Evolutionary conservation across 371 early-diverging fungal species (phyloP), one percentile per base, ranked within the genome.

Genomic region (Mucor racemosus): DNA sequence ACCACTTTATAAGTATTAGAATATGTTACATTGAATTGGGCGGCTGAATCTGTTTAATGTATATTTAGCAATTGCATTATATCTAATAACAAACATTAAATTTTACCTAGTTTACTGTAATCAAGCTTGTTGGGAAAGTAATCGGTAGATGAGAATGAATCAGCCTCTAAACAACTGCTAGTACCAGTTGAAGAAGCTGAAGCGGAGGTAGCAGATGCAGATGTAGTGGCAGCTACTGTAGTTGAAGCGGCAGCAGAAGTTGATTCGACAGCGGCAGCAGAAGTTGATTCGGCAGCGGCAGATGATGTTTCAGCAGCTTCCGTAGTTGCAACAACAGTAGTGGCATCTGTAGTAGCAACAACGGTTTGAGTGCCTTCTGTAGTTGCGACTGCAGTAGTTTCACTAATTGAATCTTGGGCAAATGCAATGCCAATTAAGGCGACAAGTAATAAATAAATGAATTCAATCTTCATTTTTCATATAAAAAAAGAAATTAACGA

Each of bases 1-100:
- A 76, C 71, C 39, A 66, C 31, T 55, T 76, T 76, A 50, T 74
- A 76, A 3, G 69, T 71, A 41, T 70, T 73, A 13, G 55, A n/a
- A 54, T 76, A 76, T 26, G 58, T 58, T 10, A 73, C 74, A 26
- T 41, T 65, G 53, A 76, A 76, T 58, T 58, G 61, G 11, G 72
- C 64, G n/a, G 61, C 46, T 33, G 60, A 19, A 36, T 58, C 60
- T 60, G 35, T 40, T 26, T 26, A 26, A 14, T 21, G 6, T 36
- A 21, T 31, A 3, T 0, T 53, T 26, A 15, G 14, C 21, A 60
- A 48, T 40, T 14, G 13, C 19, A 26, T 39, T n/a, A 17, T 5
- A 34, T 21, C 3, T 26, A 26, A 26, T 26, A 26, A 26, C 48
- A 36, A 38, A 1, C 38, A 9, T 38, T 38, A 1, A 38, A 1